Evolutionary conservation across 2,329 filamentous ascomycete species (phyloP).

Genomic region (Neobulgaria alba): DNA sequence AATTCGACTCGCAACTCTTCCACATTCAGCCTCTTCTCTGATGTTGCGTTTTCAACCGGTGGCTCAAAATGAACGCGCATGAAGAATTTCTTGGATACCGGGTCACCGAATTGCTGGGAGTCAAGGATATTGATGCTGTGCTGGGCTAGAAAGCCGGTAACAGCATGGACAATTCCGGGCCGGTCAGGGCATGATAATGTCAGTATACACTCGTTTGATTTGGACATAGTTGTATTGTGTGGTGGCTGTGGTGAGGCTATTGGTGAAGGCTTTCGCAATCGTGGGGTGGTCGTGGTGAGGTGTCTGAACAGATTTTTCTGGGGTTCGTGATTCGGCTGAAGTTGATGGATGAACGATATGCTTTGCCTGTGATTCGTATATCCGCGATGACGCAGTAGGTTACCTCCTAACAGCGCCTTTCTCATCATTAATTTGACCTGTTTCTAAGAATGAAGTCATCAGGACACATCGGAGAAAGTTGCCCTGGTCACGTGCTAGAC

Average conservation of each 20-base stretch:
- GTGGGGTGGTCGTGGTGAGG: slow-evolving; percentile 2
- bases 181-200: slow-evolving; percentile 80
- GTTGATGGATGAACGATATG: background rate
- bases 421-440: too few relatives aligned
- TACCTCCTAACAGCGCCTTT: too few relatives aligned
- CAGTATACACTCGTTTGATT: slow-evolving; percentile 43
- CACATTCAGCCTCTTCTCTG: slow-evolving; percentile 33
- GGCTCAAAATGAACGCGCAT: slow-evolving; percentile 76
- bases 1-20: slow-evolving; percentile 49
- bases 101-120: slow-evolving; percentile 77
- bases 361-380: too few relatives aligned
- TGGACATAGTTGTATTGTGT: slow-evolving; percentile 39
- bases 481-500: too few relatives aligned
- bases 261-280: slow-evolving; percentile 1
- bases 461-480: too few relatives aligned
- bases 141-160: slow-evolving; percentile 67
- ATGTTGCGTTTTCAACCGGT: slow-evolving; percentile 35
- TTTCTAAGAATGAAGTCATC: too few relatives aligned
- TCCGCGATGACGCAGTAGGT: too few relatives aligned
- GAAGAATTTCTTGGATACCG: slow-evolving; percentile 68
- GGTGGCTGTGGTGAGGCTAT: background rate
- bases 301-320: background rate
- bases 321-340: background rate
- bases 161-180: slow-evolving; percentile 76
- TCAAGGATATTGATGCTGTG: slow-evolving; percentile 75